These are phyloP conservation scores for Scheffersomyces quercinus DNA, from an alignment of 1,139 yeast species.

Conservation along the genomic window DNA sequence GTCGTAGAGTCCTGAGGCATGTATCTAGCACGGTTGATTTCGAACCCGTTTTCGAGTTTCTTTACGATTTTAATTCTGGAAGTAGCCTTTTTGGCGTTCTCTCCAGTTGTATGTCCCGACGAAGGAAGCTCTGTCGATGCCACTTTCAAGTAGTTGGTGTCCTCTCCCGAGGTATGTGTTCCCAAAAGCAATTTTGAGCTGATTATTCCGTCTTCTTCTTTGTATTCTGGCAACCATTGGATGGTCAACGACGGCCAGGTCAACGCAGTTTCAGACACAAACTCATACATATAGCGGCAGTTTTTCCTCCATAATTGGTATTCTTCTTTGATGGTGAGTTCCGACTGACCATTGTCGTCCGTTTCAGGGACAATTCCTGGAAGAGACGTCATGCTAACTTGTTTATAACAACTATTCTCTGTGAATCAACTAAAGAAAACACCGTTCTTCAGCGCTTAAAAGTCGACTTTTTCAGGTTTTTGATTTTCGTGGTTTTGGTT, in stretches of 20 bases:
- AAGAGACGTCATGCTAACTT: too few relatives aligned
- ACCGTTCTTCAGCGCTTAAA: neutral
- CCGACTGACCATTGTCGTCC: constrained; percentile 27
- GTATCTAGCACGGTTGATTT: constrained; percentile 79
- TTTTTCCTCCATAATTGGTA: constrained; percentile 79
- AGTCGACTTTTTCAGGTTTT: too few relatives aligned
- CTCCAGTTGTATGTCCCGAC: constrained; percentile 19
- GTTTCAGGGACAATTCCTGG: neutral
- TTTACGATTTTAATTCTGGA: constrained; percentile 63
- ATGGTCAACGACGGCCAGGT: constrained; percentile 81
- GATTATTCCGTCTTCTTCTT: constrained; percentile 35
- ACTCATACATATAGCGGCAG: constrained; percentile 77
- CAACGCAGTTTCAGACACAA: constrained; percentile 74
- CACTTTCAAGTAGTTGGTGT: constrained; percentile 72
- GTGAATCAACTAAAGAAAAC: neutral
- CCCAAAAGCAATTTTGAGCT: constrained; percentile 63
- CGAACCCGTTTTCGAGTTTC: constrained; percentile 54
- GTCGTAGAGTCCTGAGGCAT: constrained; percentile 71
- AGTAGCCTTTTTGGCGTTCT: constrained; percentile 27
- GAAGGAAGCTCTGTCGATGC: constrained; percentile 73
- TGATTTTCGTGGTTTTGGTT: too few relatives aligned
- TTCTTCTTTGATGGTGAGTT: constrained; percentile 60
- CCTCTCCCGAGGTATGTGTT: constrained; percentile 85
- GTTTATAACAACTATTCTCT: neutral
- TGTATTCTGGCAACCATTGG: constrained; percentile 66